Conservation (phyloP, 306 rosid species). For the Acmispon strigosus region DNA sequence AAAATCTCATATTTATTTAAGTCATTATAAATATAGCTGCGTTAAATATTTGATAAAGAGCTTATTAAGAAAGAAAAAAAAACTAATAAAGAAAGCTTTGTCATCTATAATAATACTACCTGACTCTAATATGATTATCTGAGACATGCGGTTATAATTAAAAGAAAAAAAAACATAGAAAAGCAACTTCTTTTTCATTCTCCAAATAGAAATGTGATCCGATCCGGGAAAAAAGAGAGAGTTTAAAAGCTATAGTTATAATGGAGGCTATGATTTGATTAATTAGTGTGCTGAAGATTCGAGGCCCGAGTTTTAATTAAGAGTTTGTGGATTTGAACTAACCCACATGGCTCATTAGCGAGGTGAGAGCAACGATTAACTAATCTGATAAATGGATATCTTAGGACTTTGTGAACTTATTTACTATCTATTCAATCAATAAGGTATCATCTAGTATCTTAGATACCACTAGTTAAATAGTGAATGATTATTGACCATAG, state of each 20-base stretch:
- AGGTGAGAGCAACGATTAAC: no score
- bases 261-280: no score
- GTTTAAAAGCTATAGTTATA: not conserved
- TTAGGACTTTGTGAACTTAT: not conserved
- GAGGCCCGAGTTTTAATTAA: not conserved
- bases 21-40: no score
- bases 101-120: no score
- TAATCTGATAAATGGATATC: not conserved
- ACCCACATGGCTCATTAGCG: not conserved
- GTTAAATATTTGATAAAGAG: no score
- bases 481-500: conserved; percentile 9
- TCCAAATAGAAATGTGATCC: not conserved
- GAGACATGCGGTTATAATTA: no score
- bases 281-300: not conserved
- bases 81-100: no score
- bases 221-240: not conserved
- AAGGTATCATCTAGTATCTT: not conserved
- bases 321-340: not conserved
- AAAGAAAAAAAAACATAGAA: not conserved
- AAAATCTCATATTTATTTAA: no score
- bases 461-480: not conserved
- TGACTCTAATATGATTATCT: no score
- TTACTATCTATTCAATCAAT: not conserved
- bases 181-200: not conserved
- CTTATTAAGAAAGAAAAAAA: no score